phyloP scores from a whole-genome alignment of 2,329 filamentous ascomycete species.

The Aspergillus fructus region DNA sequence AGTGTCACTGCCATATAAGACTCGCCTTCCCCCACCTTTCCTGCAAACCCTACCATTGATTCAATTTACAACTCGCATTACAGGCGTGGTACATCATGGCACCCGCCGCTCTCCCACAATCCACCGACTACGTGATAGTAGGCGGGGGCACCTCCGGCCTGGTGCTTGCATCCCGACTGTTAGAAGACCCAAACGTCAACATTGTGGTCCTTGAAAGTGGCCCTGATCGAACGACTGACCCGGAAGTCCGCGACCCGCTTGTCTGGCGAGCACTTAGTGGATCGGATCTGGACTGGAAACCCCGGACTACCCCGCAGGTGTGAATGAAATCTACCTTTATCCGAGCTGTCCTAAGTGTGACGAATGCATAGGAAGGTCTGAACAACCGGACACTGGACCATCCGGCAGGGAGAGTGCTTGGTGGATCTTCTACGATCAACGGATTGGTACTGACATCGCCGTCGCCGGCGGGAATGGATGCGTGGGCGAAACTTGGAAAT shows the following conservation, averaged over 20 bases:
- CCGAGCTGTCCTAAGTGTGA: background rate
- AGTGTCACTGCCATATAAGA: no score
- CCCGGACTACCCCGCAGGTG: background rate
- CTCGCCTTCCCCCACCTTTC: no score
- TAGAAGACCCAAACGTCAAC: background rate
- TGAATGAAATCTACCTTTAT: background rate
- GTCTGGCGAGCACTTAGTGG: background rate
- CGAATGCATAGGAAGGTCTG: background rate
- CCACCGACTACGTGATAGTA: background rate
- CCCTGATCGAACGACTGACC: background rate
- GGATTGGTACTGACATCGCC: conserved; percentile 32
- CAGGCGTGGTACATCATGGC: background rate
- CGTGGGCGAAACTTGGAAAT: conserved; percentile 29
- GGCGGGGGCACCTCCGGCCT: conserved; percentile 9
- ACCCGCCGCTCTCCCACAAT: no score
- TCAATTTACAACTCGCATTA: background rate
- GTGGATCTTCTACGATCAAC: conserved; percentile 5
- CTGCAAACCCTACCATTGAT: no score
- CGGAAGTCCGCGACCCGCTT: background rate
- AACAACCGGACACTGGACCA: background rate
- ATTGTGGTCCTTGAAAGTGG: background rate
- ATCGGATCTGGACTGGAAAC: conserved; percentile 3
- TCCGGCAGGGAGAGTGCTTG: conserved; percentile 3
- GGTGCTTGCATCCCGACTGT: background rate
- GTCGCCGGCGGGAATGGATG: conserved; percentile 39